Conservation (phyloP, 2,329 filamentous ascomycete genomes). For the Fusarium longipes region DNA sequence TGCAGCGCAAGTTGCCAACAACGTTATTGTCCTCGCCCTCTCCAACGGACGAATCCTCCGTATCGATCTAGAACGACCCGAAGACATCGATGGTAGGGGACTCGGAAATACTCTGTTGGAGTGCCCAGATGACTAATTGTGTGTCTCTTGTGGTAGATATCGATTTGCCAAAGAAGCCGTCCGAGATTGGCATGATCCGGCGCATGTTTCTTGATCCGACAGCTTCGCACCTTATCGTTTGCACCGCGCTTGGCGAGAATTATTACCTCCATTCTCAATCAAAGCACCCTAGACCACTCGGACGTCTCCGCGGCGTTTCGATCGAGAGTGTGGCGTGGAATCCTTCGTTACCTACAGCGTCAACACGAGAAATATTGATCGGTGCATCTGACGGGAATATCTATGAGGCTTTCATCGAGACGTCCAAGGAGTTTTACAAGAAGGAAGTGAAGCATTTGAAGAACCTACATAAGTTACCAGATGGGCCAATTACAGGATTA, state of each 20-base stretch:
- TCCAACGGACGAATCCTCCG: constrained; percentile 92
- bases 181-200: constrained; percentile 90
- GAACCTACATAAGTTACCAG: constrained; percentile 81
- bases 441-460: constrained; percentile 95
- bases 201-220: constrained; percentile 98
- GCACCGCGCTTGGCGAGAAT: constrained; percentile 92
- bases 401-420: constrained; percentile 95
- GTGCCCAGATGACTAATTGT: constrained; percentile 20
- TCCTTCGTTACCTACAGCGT: constrained; percentile 89
- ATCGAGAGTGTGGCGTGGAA: constrained; percentile 97
- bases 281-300: constrained; percentile 83
- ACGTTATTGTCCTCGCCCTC: constrained; percentile 91
- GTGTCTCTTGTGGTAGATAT: constrained; percentile 72
- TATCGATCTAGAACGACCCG: constrained; percentile 92
- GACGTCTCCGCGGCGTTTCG: constrained; percentile 83
- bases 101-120: background rate
- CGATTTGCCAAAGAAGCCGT: constrained; percentile 91
- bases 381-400: constrained; percentile 94
- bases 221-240: constrained; percentile 91
- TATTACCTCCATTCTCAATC: constrained; percentile 98
- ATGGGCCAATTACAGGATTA: constrained; percentile 85
- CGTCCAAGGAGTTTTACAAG: constrained; percentile 92
- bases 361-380: constrained; percentile 91
- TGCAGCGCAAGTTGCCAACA: constrained; percentile 95
- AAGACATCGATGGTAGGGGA: constrained; percentile 86